Percentiles rank a stretch among this genome's conserved stretches.
phyloP scores from a whole-genome alignment of 164 flowering plant species.

The Nelumbo lutea region DNA sequence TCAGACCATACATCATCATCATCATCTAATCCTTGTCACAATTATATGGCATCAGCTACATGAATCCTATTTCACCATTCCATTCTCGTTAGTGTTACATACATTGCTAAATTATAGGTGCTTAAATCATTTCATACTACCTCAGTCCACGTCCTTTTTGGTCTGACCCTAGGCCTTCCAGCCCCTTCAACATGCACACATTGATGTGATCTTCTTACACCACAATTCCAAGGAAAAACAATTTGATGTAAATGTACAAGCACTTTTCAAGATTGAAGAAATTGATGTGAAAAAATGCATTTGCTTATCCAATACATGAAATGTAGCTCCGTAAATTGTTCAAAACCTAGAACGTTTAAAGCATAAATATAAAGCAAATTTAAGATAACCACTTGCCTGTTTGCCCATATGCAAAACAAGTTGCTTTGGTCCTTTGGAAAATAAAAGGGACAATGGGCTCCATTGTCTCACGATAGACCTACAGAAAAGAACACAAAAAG shows the following conservation, averaged over 20 bases:
- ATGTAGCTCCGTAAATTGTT: neutral
- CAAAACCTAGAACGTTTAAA: neutral
- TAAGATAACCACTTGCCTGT: conserved; percentile 50
- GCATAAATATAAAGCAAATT: neutral
- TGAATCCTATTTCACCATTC: too few relatives aligned
- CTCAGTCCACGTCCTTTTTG: too few relatives aligned
- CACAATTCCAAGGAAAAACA: neutral
- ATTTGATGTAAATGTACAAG: neutral
- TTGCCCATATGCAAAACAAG: conserved; percentile 99
- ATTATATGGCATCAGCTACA: too few relatives aligned
- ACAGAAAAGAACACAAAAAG: neutral
- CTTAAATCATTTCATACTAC: too few relatives aligned
- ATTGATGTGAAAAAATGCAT: neutral
- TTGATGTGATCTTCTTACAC: too few relatives aligned
- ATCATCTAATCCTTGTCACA: too few relatives aligned
- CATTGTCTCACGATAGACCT: conserved; percentile 89
- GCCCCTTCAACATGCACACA: too few relatives aligned
- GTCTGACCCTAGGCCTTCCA: too few relatives aligned
- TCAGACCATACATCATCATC: too few relatives aligned
- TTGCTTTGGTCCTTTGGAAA: conserved; percentile 86
- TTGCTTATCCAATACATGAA: neutral
- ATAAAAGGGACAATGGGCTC: conserved; percentile 85
- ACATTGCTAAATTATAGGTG: too few relatives aligned
- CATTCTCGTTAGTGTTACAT: too few relatives aligned
- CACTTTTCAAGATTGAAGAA: neutral